These are phyloP conservation scores for Bolboschoenoplectus hybrid DNA, from an alignment of 202 grass and related monocot genomes.

Conservation along the genomic window DNA sequence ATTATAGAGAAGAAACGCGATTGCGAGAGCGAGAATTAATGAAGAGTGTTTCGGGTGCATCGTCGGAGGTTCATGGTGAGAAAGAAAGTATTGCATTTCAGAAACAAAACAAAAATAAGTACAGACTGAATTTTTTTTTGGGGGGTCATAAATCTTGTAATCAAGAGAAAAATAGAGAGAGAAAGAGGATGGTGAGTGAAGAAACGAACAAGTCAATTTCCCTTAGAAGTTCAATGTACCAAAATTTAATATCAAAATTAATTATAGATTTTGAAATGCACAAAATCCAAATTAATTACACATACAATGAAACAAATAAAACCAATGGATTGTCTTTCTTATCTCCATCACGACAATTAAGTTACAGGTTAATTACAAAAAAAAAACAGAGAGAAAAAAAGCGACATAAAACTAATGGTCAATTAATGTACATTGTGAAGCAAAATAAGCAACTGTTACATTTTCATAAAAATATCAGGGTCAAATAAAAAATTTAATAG, in stretches of 20 bases:
- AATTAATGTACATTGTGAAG: not conserved
- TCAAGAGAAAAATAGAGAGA: not conserved
- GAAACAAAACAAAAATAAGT: not conserved
- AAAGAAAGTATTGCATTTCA: not conserved
- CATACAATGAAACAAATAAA: not conserved
- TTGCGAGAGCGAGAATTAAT: not conserved
- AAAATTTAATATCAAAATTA: not conserved
- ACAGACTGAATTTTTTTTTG: not conserved
- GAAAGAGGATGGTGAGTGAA: not conserved
- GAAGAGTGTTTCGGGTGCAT: conserved; percentile 11
- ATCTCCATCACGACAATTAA: not conserved
- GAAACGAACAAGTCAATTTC: not conserved
- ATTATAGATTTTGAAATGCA: not conserved
- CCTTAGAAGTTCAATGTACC: not conserved
- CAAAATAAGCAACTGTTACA: not conserved
- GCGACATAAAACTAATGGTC: not conserved
- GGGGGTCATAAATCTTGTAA: not conserved
- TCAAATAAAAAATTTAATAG: not conserved
- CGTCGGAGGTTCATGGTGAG: not conserved
- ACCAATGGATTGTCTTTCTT: not conserved
- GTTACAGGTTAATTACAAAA: not conserved
- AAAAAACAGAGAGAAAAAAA: not conserved
- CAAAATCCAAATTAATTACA: not conserved
- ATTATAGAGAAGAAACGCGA: not conserved
- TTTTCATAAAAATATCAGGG: not conserved